These are phyloP conservation scores for Rosa rugosa DNA, from an alignment of 306 rosid genomes.

Conservation along the genomic window DNA sequence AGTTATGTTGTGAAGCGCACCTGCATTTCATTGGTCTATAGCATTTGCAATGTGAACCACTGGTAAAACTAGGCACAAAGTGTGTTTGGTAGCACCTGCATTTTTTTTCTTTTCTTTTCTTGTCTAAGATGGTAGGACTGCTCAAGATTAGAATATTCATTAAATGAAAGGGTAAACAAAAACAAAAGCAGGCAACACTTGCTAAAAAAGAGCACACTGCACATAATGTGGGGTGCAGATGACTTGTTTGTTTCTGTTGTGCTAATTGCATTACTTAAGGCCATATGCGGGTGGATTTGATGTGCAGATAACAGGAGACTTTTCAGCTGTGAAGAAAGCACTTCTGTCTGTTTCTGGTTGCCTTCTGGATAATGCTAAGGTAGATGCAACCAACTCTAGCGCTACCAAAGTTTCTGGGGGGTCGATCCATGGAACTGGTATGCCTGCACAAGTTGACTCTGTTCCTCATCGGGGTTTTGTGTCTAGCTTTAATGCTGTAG, in stretches of 20 bases:
- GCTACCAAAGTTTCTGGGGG: conserved; percentile 45
- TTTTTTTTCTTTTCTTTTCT: not conserved
- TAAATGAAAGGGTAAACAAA: not conserved
- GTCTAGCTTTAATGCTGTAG: conserved; percentile 42
- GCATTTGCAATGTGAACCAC: not conserved
- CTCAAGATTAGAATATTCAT: not conserved
- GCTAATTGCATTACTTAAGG: conserved; percentile 11
- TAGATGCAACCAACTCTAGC: conserved; percentile 45
- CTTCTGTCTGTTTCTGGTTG: conserved; percentile 65
- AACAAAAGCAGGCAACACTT: not conserved
- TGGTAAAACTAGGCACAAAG: not conserved
- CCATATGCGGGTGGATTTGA: conserved; percentile 17
- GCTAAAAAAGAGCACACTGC: not conserved
- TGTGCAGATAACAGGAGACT: conserved; percentile 66
- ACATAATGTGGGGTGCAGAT: not conserved
- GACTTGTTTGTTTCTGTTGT: conserved; percentile 1
- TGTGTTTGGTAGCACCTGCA: not conserved
- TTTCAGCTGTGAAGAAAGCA: conserved; percentile 71
- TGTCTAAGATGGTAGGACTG: not conserved
- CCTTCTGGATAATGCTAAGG: conserved; percentile 54
- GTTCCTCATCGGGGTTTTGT: conserved; percentile 48
- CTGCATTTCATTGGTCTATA: not conserved
- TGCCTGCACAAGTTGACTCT: conserved; percentile 44
- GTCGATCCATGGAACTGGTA: conserved; percentile 32
- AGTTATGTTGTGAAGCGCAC: not conserved